Conservation (phyloP, 176 grass and related monocot genomes). For the Avena atlantica region DNA sequence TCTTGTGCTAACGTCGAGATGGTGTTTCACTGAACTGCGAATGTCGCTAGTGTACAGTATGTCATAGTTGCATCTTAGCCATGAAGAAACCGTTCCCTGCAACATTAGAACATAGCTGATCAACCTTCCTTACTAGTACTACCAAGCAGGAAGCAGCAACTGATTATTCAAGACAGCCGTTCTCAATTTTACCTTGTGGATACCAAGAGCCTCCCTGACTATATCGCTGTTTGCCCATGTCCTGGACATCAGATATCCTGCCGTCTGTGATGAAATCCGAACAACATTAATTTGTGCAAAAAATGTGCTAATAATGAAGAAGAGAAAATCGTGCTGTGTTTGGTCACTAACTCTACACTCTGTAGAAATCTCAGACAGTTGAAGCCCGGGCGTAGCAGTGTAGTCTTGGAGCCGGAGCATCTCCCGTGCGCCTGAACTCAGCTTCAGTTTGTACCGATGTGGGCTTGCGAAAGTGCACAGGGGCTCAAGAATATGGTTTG, state of each 20-base stretch:
- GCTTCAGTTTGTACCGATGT: neutral
- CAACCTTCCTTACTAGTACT: neutral
- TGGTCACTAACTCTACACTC: constrained; percentile 47
- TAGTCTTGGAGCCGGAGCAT: constrained; percentile 43
- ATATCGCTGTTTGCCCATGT: constrained; percentile 61
- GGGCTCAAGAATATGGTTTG: constrained; percentile 51
- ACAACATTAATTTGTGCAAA: neutral
- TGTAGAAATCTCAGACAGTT: constrained; percentile 45
- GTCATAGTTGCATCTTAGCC: constrained; percentile 60
- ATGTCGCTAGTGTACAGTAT: constrained; percentile 41
- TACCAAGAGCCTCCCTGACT: constrained; percentile 64
- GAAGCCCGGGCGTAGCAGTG: neutral
- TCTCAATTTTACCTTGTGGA: constrained; percentile 48
- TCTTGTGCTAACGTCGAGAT: constrained; percentile 51
- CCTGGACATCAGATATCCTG: constrained; percentile 54
- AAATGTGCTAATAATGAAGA: neutral
- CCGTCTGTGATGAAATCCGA: constrained; percentile 34
- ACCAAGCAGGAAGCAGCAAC: neutral
- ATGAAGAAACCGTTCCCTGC: constrained; percentile 48
- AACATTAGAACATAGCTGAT: neutral
- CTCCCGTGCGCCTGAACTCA: constrained; percentile 18
- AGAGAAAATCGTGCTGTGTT: neutral
- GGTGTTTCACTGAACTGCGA: constrained; percentile 58
- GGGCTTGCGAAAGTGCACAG: constrained; percentile 48
- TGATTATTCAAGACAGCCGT: neutral